phyloP scores from a whole-genome alignment of 768 basidiomycete species.

The Boletus eberwhitei region DNA sequence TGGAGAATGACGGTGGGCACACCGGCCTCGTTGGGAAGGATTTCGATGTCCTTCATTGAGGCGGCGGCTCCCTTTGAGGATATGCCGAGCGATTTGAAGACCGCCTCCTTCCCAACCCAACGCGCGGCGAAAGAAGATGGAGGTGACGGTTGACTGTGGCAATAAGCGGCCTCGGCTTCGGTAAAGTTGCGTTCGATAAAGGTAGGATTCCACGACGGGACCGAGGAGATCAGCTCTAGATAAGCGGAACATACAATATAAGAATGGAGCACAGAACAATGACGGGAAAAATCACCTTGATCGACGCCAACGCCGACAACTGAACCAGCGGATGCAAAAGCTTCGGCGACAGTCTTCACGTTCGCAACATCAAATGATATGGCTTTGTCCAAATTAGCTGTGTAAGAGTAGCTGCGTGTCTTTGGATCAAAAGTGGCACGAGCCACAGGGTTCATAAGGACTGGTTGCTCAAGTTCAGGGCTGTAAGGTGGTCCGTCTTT shows the following conservation, averaged over 20 bases:
- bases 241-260: background rate
- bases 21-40: constrained; percentile 75
- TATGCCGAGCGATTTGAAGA: constrained; percentile 93
- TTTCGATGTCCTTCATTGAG: constrained; percentile 96
- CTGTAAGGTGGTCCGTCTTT: constrained; percentile 91
- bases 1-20: constrained; percentile 74
- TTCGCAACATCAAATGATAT: constrained; percentile 62
- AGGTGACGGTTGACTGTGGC: constrained; percentile 79
- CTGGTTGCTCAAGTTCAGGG: constrained; percentile 79
- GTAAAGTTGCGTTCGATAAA: constrained; percentile 95
- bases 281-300: constrained; percentile 56
- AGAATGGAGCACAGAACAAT: background rate
- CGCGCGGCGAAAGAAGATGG: constrained; percentile 91
- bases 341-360: constrained; percentile 56
- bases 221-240: constrained; percentile 84
- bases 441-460: constrained; percentile 90
- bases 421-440: constrained; percentile 79
- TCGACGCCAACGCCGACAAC: constrained; percentile 83
- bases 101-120: constrained; percentile 97
- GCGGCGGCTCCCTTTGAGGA: constrained; percentile 90
- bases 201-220: constrained; percentile 83
- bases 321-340: constrained; percentile 34
- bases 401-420: constrained; percentile 84
- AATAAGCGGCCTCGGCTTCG: constrained; percentile 81
- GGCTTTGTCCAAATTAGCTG: constrained; percentile 52